Evolutionary conservation across 805 yeast genomes (phyloP), one percentile per base, ranked within the genome.

Genomic region (Spencermartinsiella europaea): DNA sequence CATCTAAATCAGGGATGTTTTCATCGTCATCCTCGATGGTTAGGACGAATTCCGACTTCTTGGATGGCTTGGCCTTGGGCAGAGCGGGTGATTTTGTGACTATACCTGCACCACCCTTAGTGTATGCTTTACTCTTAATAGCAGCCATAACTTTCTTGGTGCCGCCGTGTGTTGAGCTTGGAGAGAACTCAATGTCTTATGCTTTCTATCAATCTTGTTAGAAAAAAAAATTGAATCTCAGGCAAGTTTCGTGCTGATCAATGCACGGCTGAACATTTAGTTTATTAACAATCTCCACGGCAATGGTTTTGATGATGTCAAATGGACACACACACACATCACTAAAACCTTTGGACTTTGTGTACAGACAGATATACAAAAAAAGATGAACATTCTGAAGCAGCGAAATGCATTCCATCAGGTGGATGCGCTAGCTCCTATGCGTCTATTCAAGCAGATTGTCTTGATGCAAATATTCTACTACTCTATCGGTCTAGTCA

Each of bases 11-110:
- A 22, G 80, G 76, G 15, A 75, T 74, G 45, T 82, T 90, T 12
- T 81, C 81, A 57, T 85, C 95, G 56, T 85, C 79, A 55, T 85
- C 91, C 53, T 85, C 91, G 45, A 87, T 84, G 0, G 95, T 87
- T 49, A 80, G 76, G 25, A 85, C 78, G 57, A 85, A 81, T 55
- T 82, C 90, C 10, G n/a, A n/a, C n/a, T n/a, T n/a, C n/a, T n/a
- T n/a, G n/a, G n/a, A n/a, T n/a, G n/a, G n/a, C n/a, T 44, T 25
- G 51, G 69, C 75, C 17, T 34, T 43, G 28, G 42, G 38, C 17
- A 16, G 21, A 12, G 19, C 14, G 22, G 15, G 22, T 16, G 46
- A 19, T 21, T 33, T 36, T 41, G 45, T 42, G 3, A 38, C 41
- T 43, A 35, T 43, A 5, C n/a, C 37, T 34, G 45, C n/a, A n/a